Evolutionary conservation across 2,329 filamentous ascomycete species (phyloP), one percentile per base, ranked within the genome.

Genomic region (Aspergillus intermedius): DNA sequence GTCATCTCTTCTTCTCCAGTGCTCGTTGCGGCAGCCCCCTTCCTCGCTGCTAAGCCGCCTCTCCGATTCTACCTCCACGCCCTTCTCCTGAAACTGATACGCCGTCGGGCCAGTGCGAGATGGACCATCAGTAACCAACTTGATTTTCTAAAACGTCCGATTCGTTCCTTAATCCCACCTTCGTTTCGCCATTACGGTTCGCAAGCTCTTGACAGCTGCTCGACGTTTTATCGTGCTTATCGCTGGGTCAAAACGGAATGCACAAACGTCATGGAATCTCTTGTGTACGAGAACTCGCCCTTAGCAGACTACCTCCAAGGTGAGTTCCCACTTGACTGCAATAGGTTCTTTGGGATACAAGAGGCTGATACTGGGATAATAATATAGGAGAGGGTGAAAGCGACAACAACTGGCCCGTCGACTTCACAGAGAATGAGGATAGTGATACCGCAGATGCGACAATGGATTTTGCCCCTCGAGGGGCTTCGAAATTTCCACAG

Each of bases 301-400:
- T 78, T 96, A 72, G 90, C 89, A 66, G 83, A 87, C 63, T 93
- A 93, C 74, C 82, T 96, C 60, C 85, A 91, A 82, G 90, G 91
- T 93, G 71, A 62, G 77, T 43, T 7, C 70, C 49, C 42, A 45
- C 13, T 17, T 8, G 3, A 4, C 17, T 10, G 21, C 6, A 44
- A 39, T 13, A 17, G 25, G n/a, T 42, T 15, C 23, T 42, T 42
- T 43, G 41, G 44, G 30, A 12, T 30, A 12, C 12, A 22, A 37
- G 42, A 42, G 30, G 40, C 42, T 52, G 34, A 54, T 45, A 52
- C 45, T 55, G 42, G 42, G 44, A 42, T 46, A 10, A 10, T 12
- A 12, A 30, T 51, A 47, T 57, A 77, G 75, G 70, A 48, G 68
- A 75, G 61, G 74, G 73, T 54, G 72, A 70, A 64, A 62, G 64